A percentile compares a stretch with the other conserved stretches of the same genome.
phyloP scores from a whole-genome alignment of 2,329 filamentous ascomycete species.

The Pyrenophora seminiperda region DNA sequence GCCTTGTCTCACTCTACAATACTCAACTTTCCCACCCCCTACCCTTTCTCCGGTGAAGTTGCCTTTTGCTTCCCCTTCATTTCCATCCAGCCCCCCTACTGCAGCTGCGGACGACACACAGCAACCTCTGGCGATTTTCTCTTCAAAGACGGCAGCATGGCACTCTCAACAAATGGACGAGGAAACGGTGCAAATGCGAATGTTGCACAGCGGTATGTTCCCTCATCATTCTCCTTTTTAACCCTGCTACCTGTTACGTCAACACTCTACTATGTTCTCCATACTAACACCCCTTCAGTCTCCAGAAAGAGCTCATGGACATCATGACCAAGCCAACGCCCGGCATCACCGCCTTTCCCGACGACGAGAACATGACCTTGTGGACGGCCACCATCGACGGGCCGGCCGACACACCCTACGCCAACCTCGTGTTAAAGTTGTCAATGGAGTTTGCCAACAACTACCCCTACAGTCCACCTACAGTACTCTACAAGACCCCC shows the following conservation, averaged over 20 bases:
- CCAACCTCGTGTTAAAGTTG: slow-evolving; percentile 86
- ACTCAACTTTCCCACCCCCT: not conserved
- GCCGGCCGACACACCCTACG: slow-evolving; percentile 89
- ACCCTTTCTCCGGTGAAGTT: not conserved
- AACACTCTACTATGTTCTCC: not conserved
- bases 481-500: slow-evolving; percentile 95
- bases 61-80: not conserved
- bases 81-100: too few species aligned
- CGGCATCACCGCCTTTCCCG: slow-evolving; percentile 93
- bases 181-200: slow-evolving; percentile 49
- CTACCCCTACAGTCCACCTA: slow-evolving; percentile 90
- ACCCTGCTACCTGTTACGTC: slow-evolving; percentile 52
- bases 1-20: not conserved
- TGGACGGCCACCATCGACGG: slow-evolving; percentile 96
- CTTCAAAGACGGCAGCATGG: slow-evolving; percentile 24
- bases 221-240: not conserved
- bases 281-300: slow-evolving; percentile 57
- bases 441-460: slow-evolving; percentile 87
- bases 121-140: too few species aligned
- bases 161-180: slow-evolving; percentile 29
- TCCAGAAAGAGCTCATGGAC: slow-evolving; percentile 97
- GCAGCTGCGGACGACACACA: too few species aligned
- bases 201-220: slow-evolving; percentile 54
- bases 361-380: slow-evolving; percentile 79
- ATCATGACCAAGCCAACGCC: slow-evolving; percentile 95